Percentiles rank a stretch among this genome's conserved stretches.
phyloP scores from a whole-genome alignment of 345 rosid species.

The Aquilaria yunnanensis region DNA sequence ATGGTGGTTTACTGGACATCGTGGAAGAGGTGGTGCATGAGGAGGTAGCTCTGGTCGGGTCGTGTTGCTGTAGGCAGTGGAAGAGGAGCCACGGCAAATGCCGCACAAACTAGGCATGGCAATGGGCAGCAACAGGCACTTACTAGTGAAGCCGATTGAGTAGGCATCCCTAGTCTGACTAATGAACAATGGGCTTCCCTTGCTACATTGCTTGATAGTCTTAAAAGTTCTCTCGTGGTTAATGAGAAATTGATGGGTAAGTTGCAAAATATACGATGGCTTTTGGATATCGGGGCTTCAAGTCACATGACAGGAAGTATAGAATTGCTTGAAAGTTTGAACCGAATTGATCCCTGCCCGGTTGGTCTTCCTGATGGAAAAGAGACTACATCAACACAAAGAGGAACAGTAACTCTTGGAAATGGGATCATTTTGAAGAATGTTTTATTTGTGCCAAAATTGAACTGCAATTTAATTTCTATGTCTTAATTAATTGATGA shows the following conservation, averaged over 20 bases:
- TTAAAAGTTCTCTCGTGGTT: too few species aligned
- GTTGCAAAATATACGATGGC: not conserved
- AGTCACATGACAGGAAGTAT: not conserved
- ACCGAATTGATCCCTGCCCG: not conserved
- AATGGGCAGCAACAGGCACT: not conserved
- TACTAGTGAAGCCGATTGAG: not conserved
- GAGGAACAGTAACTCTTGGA: not conserved
- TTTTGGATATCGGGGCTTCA: not conserved
- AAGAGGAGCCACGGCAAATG: not conserved
- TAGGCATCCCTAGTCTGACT: not conserved
- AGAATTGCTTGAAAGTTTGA: not conserved
- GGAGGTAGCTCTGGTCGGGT: not conserved
- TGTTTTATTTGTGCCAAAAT: slow-evolving; percentile 1
- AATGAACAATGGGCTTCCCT: too few species aligned
- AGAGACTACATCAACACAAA: not conserved
- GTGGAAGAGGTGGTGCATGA: not conserved
- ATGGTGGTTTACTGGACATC: not conserved
- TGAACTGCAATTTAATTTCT: not conserved
- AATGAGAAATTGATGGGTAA: not conserved
- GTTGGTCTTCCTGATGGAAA: slow-evolving; percentile 3
- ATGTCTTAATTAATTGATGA: too few species aligned
- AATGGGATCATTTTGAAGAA: not conserved
- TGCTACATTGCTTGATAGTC: too few species aligned
- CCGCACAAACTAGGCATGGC: not conserved
- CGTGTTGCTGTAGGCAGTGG: not conserved